Conservation (phyloP, 192 early-diverging fungal species). For the Entomortierella parvispora region DNA sequence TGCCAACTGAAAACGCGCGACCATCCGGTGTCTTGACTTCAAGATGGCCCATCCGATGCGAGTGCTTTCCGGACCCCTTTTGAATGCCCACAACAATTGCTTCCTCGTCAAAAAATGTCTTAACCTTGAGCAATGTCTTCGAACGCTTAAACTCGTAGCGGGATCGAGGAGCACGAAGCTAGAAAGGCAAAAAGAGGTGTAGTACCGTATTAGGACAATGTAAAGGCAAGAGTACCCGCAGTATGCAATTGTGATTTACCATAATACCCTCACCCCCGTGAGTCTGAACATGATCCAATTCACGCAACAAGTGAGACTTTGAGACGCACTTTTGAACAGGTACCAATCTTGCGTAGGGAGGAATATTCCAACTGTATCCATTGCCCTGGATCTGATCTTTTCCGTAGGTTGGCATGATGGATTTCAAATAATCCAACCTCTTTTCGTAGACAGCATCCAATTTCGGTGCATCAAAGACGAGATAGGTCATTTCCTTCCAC, state of each 20-base stretch:
- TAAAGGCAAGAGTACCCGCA: neutral
- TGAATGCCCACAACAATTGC: conserved; percentile 68
- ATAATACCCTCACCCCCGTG: conserved; percentile 79
- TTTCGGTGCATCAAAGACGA: conserved; percentile 74
- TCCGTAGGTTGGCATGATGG: conserved; percentile 45
- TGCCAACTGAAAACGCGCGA: conserved; percentile 71
- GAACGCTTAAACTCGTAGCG: conserved; percentile 58
- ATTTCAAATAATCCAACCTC: conserved; percentile 57
- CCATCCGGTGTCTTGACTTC: conserved; percentile 70
- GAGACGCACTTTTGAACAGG: conserved; percentile 56
- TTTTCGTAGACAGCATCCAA: conserved; percentile 60
- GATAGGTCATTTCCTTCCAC: conserved; percentile 65
- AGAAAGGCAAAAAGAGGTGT: too few species aligned
- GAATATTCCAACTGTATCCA: conserved; percentile 18
- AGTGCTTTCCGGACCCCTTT: conserved; percentile 67
- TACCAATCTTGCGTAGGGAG: conserved; percentile 58
- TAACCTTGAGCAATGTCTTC: conserved; percentile 72
- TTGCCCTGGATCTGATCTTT: conserved; percentile 6
- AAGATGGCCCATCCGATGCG: conserved; percentile 64
- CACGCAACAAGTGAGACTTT: conserved; percentile 55
- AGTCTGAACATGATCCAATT: conserved; percentile 62
- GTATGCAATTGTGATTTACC: too few species aligned
- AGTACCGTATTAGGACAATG: neutral
- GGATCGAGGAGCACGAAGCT: conserved; percentile 42
- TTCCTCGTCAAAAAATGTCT: conserved; percentile 78